Conservation (phyloP, 805 yeast species). For the Millerago galiae region DNA sequence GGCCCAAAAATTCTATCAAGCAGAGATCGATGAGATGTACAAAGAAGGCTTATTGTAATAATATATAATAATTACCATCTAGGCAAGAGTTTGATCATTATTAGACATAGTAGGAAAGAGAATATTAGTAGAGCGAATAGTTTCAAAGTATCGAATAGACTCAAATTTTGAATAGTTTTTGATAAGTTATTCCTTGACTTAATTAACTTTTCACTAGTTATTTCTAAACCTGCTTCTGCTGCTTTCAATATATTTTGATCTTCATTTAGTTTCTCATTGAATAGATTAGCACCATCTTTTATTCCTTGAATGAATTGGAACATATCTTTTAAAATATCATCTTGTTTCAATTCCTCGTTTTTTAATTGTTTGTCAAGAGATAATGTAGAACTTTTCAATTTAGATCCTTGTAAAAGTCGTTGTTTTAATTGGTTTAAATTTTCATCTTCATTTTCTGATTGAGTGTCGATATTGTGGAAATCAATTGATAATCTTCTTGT, state of each 20-base stretch:
- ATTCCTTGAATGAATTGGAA: conserved; percentile 30
- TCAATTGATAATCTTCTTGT: conserved; percentile 20
- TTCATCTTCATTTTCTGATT: conserved; percentile 19
- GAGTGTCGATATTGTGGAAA: conserved; percentile 8
- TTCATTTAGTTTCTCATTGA: conserved; percentile 32
- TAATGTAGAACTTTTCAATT: conserved; percentile 12
- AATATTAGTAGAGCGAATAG: conserved; percentile 19
- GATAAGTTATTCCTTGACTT: conserved; percentile 25
- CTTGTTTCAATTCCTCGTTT: conserved; percentile 32
- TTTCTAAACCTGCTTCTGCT: conserved; percentile 35
- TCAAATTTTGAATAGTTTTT: conserved; percentile 25
- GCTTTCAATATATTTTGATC: conserved; percentile 33
- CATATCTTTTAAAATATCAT: conserved; percentile 32
- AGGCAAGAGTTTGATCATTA: conserved; percentile 33
- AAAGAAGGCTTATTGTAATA: conserved; percentile 29
- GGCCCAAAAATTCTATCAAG: conserved; percentile 40
- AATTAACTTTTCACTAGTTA: conserved; percentile 30
- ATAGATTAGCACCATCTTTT: conserved; percentile 34
- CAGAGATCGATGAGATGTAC: conserved; percentile 38
- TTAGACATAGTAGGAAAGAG: conserved; percentile 27
- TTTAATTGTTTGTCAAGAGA: conserved; percentile 29
- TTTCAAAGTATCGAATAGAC: conserved; percentile 25
- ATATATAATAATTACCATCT: conserved; percentile 23
- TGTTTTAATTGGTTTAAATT: conserved; percentile 27
- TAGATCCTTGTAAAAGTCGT: conserved; percentile 23